Conservation (phyloP, 495 filamentous ascomycete genomes). For the Podospora didyma region DNA sequence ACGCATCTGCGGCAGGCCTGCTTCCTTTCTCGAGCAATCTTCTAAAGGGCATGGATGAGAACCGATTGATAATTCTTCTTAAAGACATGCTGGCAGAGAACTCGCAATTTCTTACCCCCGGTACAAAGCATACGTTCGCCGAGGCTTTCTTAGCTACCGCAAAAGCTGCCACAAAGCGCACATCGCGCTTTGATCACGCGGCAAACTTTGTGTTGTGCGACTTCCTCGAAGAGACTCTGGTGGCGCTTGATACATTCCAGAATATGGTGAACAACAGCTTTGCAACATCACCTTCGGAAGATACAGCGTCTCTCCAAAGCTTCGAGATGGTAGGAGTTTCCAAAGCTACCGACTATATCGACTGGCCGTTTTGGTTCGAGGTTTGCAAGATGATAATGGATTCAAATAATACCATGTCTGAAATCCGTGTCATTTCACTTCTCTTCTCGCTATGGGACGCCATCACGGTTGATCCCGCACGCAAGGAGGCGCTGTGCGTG, state of each 20-base stretch:
- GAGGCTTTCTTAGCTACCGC: constrained; percentile 72
- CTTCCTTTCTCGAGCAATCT: constrained; percentile 53
- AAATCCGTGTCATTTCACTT: constrained; percentile 84
- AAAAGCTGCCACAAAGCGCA: constrained; percentile 68
- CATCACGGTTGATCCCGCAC: constrained; percentile 59
- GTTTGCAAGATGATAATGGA: constrained; percentile 79
- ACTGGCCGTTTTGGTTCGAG: constrained; percentile 89
- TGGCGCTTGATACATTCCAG: constrained; percentile 33
- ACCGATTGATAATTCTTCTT: constrained; percentile 80
- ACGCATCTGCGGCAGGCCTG: constrained; percentile 68
- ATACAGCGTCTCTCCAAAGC: not conserved
- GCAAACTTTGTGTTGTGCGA: constrained; percentile 92
- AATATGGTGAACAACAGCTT: constrained; percentile 44
- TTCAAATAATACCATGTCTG: constrained; percentile 91
- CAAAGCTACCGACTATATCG: constrained; percentile 38
- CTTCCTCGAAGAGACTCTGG: constrained; percentile 74
- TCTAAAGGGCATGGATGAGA: constrained; percentile 83
- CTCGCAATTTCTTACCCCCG: constrained; percentile 43
- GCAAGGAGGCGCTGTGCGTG: constrained; percentile 70
- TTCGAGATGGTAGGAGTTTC: constrained; percentile 8
- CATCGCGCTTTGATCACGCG: constrained; percentile 78
- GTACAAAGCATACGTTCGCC: constrained; percentile 67
- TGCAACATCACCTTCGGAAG: constrained; percentile 20
- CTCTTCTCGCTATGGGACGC: constrained; percentile 78
- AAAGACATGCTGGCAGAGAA: constrained; percentile 78